A percentile compares a stretch with the other conserved stretches of the same genome.
phyloP scores from a whole-genome alignment of 2,329 filamentous ascomycete genomes.

The Aspergillus sp. region DNA sequence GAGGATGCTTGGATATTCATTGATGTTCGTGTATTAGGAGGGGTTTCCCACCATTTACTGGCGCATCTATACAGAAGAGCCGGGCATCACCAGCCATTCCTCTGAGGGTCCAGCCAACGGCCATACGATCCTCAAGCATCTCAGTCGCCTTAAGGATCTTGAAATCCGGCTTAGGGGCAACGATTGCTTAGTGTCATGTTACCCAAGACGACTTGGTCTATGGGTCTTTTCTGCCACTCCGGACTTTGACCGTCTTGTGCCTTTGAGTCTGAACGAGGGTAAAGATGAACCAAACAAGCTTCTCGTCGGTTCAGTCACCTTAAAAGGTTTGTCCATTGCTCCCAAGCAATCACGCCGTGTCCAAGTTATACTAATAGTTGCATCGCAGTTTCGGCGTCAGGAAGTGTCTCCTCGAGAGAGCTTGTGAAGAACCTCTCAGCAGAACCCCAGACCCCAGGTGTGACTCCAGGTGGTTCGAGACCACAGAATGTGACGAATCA shows the following conservation, averaged over 20 bases:
- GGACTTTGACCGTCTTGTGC: conserved; percentile 27
- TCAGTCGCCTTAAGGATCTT: conserved; percentile 33
- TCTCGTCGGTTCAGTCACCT: conserved; percentile 21
- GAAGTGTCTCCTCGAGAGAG: conserved; percentile 26
- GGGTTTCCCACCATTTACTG: conserved; percentile 37
- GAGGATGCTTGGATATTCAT: not conserved
- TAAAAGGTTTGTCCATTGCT: conserved; percentile 23
- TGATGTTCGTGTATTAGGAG: conserved; percentile 20
- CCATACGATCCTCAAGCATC: conserved; percentile 30
- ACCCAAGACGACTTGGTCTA: conserved; percentile 30
- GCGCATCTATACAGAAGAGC: conserved; percentile 36
- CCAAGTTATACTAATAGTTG: conserved; percentile 1
- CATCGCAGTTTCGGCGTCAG: conserved; percentile 26
- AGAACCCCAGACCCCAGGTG: conserved; percentile 18
- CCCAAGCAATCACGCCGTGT: not conserved
- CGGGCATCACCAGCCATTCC: conserved; percentile 20
- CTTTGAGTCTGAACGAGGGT: conserved; percentile 19
- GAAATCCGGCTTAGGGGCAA: conserved; percentile 29
- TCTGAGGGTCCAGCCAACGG: conserved; percentile 28
- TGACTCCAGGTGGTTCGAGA: conserved; percentile 14
- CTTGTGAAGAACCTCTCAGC: conserved; percentile 29
- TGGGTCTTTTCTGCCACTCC: conserved; percentile 35
- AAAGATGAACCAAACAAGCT: conserved; percentile 22
- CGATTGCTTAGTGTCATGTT: conserved; percentile 31
- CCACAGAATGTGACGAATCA: conserved; percentile 15